Evolutionary conservation across 257 asterid genomes (phyloP).

Genomic region (Osmanthus fragrans): DNA sequence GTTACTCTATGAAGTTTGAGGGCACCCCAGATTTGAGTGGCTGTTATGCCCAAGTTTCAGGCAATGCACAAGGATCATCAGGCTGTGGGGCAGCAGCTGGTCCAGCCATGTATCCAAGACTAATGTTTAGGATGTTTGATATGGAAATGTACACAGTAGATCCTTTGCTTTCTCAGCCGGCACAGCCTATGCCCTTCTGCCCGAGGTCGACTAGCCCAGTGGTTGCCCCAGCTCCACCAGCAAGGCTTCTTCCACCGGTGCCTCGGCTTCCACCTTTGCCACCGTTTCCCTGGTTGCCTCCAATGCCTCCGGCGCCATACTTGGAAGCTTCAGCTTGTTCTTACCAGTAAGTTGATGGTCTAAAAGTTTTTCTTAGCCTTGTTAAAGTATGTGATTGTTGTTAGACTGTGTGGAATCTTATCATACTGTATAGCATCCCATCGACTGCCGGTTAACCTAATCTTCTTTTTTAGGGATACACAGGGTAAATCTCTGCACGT

Average conservation of each 20-base stretch:
- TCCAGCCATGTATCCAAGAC: conserved; percentile 42
- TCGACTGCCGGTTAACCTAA: background rate
- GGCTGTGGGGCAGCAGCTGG: conserved; percentile 71
- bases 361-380: background rate
- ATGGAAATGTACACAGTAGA: conserved; percentile 72
- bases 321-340: conserved; percentile 81
- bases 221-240: background rate
- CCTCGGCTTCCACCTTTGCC: conserved; percentile 29
- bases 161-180: conserved; percentile 79
- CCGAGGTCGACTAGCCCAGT: conserved; percentile 38
- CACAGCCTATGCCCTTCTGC: conserved; percentile 67
- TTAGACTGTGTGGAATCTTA: background rate
- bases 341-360: conserved; percentile 54
- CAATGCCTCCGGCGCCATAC: conserved; percentile 46
- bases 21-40: conserved; percentile 69
- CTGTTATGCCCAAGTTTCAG: conserved; percentile 66
- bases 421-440: background rate
- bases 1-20: conserved; percentile 59
- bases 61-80: conserved; percentile 40
- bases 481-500: too few species aligned
- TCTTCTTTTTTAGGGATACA: too few species aligned
- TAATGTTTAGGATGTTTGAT: conserved; percentile 62
- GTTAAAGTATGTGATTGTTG: background rate
- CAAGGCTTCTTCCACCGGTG: conserved; percentile 15
- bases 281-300: conserved; percentile 40